Conservation (phyloP, 2,329 filamentous ascomycete genomes). For the Paracorniculantispora psalliotae region DNA sequence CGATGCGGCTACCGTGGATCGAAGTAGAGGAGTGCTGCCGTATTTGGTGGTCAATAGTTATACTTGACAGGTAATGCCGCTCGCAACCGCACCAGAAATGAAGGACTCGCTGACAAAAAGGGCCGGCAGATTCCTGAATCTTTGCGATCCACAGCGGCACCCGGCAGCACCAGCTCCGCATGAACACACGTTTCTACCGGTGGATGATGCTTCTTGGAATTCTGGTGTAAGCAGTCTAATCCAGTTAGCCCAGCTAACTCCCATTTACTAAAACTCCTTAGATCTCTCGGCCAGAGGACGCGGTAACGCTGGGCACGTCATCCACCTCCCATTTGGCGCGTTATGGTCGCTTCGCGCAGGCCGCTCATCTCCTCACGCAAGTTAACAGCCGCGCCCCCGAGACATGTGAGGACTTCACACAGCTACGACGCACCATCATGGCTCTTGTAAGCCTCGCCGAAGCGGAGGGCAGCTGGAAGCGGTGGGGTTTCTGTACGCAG, state of each 20-base stretch:
- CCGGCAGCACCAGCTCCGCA: constrained; percentile 12
- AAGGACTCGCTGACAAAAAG: not conserved
- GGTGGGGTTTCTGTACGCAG: constrained; percentile 14
- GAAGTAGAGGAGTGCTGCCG: constrained; percentile 14
- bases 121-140: constrained; percentile 2
- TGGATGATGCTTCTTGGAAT: constrained; percentile 12
- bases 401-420: not conserved
- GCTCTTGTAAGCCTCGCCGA: constrained; percentile 9
- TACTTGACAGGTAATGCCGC: constrained; percentile 11
- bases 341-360: constrained; percentile 16
- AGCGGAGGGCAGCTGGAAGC: constrained; percentile 9
- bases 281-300: not conserved
- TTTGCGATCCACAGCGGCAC: not conserved
- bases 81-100: not conserved
- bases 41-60: constrained; percentile 15
- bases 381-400: not conserved
- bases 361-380: constrained; percentile 15
- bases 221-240: not conserved
- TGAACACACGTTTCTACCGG: not conserved
- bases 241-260: not conserved
- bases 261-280: not conserved
- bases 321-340: constrained; percentile 3
- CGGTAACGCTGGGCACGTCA: constrained; percentile 6
- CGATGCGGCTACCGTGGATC: not conserved
- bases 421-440: constrained; percentile 13